Percentiles rank a stretch among this genome's conserved stretches.
phyloP scores from a whole-genome alignment of 2,329 filamentous ascomycete species.

The Phialocephala subalpina region DNA sequence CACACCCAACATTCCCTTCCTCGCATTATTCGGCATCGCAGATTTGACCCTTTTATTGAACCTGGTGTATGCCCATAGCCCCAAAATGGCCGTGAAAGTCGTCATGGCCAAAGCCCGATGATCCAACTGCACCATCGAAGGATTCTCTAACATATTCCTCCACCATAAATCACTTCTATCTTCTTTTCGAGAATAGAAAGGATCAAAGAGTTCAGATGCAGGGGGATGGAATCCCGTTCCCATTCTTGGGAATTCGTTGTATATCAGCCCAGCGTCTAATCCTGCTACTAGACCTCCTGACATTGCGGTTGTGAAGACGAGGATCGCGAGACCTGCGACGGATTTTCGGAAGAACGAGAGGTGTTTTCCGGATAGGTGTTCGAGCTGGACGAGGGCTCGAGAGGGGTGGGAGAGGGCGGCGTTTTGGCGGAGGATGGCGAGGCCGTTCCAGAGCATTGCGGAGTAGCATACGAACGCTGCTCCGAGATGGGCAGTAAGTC shows the following conservation, averaged over 20 bases:
- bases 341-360: slow-evolving; percentile 77
- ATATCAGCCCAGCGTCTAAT: slow-evolving; percentile 94
- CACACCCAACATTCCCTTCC: slow-evolving; percentile 77
- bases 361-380: slow-evolving; percentile 69
- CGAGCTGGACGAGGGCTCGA: slow-evolving; percentile 65
- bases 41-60: slow-evolving; percentile 63
- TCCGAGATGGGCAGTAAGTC: slow-evolving; percentile 86
- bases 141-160: slow-evolving; percentile 98
- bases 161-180: slow-evolving; percentile 89
- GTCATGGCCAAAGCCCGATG: slow-evolving; percentile 92
- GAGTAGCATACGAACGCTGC: slow-evolving; percentile 93
- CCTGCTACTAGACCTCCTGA: slow-evolving; percentile 94
- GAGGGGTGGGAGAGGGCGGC: slow-evolving; percentile 73
- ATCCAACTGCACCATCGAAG: slow-evolving; percentile 92
- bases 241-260: slow-evolving; percentile 99
- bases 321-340: slow-evolving; percentile 72
- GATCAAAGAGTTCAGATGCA: slow-evolving; percentile 81
- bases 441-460: slow-evolving; percentile 91
- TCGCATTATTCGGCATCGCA: slow-evolving; percentile 68
- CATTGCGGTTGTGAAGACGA: slow-evolving; percentile 91
- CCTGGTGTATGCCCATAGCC: slow-evolving; percentile 82
- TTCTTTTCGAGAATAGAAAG: slow-evolving; percentile 81
- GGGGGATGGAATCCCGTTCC: slow-evolving; percentile 84
- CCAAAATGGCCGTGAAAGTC: slow-evolving; percentile 83
- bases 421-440: slow-evolving; percentile 82